Conservation (phyloP, 1,284 basidiomycete species). For the Baeospora myosura region DNA sequence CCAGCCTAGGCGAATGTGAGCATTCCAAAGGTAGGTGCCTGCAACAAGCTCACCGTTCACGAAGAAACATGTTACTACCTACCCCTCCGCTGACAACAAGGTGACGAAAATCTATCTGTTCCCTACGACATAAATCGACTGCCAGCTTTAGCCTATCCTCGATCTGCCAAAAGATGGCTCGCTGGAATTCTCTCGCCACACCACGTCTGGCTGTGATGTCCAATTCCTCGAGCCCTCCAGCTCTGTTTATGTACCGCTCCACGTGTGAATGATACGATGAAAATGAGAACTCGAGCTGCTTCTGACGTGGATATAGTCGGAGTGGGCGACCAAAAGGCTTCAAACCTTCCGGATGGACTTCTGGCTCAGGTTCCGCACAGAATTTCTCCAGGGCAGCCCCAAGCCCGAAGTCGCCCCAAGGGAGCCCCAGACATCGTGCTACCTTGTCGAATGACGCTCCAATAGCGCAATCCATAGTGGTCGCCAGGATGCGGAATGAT, state of each 20-base stretch:
- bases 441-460: conserved; percentile 80
- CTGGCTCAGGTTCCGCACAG: conserved; percentile 29
- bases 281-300: conserved; percentile 68
- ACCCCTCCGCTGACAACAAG: conserved; percentile 88
- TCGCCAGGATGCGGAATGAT: conserved; percentile 67
- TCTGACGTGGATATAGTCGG: too few relatives aligned
- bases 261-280: conserved; percentile 64
- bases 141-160: conserved; percentile 66
- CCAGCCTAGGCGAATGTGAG: conserved; percentile 32
- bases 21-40: neutral
- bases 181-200: conserved; percentile 69
- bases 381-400: conserved; percentile 78
- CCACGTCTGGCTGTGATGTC: conserved; percentile 30
- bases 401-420: conserved; percentile 53
- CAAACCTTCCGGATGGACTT: conserved; percentile 24
- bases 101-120: conserved; percentile 37
- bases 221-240: conserved; percentile 30
- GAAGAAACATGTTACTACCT: conserved; percentile 72
- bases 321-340: conserved; percentile 47
- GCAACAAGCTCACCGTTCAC: conserved; percentile 44
- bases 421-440: conserved; percentile 58
- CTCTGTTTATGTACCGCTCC: conserved; percentile 40
- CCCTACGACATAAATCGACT: conserved; percentile 38
- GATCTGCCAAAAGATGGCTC: conserved; percentile 64
- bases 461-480: conserved; percentile 71